Conservation (phyloP, 257 asterid genomes). For the Thymus quinquecostatus region DNA sequence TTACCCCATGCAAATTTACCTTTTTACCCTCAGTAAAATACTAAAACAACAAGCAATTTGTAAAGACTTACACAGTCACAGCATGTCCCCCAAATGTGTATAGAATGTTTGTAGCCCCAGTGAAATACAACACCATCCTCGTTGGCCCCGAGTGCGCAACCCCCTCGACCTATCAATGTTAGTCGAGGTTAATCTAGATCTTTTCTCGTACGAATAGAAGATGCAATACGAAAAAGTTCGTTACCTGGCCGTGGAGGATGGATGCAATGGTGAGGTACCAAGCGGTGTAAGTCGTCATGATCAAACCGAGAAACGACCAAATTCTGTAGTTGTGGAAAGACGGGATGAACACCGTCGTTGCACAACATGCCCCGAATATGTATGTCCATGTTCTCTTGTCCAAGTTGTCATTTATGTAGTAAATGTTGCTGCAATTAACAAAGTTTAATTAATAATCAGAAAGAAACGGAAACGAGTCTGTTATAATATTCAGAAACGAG, state of each 20-base stretch:
- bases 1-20: slow-evolving; percentile 22
- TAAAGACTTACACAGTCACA: slow-evolving; percentile 83
- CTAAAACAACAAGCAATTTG: not conserved
- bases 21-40: not conserved
- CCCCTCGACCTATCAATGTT: slow-evolving; percentile 55
- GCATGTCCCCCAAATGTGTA: slow-evolving; percentile 98
- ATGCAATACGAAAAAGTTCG: not conserved
- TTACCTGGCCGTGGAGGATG: slow-evolving; percentile 85
- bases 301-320: slow-evolving; percentile 87
- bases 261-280: slow-evolving; percentile 96
- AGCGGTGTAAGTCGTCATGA: slow-evolving; percentile 96
- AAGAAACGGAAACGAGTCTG: no score
- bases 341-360: slow-evolving; percentile 91
- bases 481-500: no score
- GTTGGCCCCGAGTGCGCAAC: slow-evolving; percentile 83
- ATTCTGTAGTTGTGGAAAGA: slow-evolving; percentile 89
- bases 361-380: slow-evolving; percentile 95
- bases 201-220: not conserved
- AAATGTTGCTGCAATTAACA: slow-evolving; percentile 67
- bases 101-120: slow-evolving; percentile 93
- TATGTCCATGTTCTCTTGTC: slow-evolving; percentile 98
- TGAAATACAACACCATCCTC: slow-evolving; percentile 80
- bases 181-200: not conserved
- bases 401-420: slow-evolving; percentile 91
- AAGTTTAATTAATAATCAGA: not conserved